These are phyloP conservation scores for Asterella californica DNA, from an alignment of 225 moss, liverwort and hornwort species.

Conservation along the genomic window DNA sequence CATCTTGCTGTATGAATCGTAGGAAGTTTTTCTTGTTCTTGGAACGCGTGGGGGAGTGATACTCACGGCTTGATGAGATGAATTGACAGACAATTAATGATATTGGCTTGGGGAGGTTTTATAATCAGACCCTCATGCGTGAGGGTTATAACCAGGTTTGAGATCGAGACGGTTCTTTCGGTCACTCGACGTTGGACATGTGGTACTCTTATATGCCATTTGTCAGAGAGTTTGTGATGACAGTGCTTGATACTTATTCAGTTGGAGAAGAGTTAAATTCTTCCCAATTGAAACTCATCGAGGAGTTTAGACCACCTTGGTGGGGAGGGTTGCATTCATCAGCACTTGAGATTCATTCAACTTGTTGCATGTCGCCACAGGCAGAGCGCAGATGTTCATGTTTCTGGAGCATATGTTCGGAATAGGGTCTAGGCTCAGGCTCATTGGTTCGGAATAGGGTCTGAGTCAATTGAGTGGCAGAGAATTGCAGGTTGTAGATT, in stretches of 20 bases:
- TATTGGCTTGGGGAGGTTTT: slow-evolving; percentile 11
- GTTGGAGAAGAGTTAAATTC: not conserved
- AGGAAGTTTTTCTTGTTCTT: slow-evolving; percentile 9
- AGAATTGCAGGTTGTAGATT: slow-evolving; percentile 5
- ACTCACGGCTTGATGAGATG: slow-evolving; percentile 2
- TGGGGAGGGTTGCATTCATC: slow-evolving; percentile 9
- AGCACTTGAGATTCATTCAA: slow-evolving; percentile 9
- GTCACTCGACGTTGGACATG: not conserved
- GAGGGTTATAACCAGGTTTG: not conserved
- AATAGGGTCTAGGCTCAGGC: slow-evolving; percentile 13
- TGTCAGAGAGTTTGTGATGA: slow-evolving; percentile 11
- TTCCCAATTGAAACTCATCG: not conserved
- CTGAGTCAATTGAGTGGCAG: not conserved
- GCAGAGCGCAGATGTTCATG: slow-evolving; percentile 16
- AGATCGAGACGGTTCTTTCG: slow-evolving; percentile 16
- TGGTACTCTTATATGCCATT: not conserved
- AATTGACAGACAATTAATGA: slow-evolving; percentile 9
- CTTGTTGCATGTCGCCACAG: not conserved
- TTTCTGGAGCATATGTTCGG: slow-evolving; percentile 15
- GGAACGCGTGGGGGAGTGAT: not conserved
- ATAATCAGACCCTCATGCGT: not conserved
- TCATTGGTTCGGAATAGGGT: not conserved
- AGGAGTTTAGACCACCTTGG: not conserved
- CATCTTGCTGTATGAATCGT: slow-evolving; percentile 14
- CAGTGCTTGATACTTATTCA: not conserved